Percentiles rank a stretch among this genome's conserved stretches.
phyloP scores from a whole-genome alignment of 2,329 filamentous ascomycete genomes.

The Tolypocladium pustulatum region DNA sequence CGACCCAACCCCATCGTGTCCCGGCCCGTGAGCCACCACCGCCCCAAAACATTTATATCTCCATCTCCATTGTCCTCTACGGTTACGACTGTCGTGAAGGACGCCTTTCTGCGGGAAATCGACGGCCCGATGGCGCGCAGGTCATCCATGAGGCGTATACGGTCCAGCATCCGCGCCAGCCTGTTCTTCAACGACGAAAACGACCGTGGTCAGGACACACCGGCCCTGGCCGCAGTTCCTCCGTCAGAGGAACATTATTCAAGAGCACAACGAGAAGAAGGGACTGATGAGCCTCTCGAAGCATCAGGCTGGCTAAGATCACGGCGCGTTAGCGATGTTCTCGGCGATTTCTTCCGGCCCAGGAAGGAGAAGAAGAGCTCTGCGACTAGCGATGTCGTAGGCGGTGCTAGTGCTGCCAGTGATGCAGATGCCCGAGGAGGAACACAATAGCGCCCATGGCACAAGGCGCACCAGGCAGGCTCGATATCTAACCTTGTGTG shows the following conservation, averaged over 20 bases:
- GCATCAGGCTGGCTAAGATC: conserved; percentile 18
- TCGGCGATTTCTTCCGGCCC: conserved; percentile 28
- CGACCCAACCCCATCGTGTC: conserved; percentile 15
- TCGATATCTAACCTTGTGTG: background rate
- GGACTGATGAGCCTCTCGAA: conserved; percentile 5
- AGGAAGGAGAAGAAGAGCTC: conserved; percentile 20
- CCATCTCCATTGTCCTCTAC: conserved; percentile 51
- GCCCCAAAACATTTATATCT: conserved; percentile 41
- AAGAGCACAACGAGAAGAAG: conserved; percentile 9
- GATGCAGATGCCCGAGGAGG: background rate
- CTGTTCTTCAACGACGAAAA: conserved; percentile 41
- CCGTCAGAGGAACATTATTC: conserved; percentile 16
- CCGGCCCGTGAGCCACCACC: conserved; percentile 18
- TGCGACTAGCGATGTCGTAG: conserved; percentile 2
- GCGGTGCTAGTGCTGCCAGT: background rate
- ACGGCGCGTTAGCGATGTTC: conserved; percentile 30
- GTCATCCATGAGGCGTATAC: conserved; percentile 34
- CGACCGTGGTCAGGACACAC: conserved; percentile 15
- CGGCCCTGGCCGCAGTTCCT: conserved; percentile 9
- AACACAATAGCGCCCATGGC: background rate
- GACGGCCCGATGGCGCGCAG: conserved; percentile 27
- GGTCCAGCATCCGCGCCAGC: conserved; percentile 41
- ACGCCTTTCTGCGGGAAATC: conserved; percentile 38
- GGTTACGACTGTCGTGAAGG: conserved; percentile 46
- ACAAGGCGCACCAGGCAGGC: background rate